Percentiles rank a stretch among this genome's conserved stretches.
These are phyloP conservation scores for Aegilops tauschii DNA, from an alignment of 176 grass and related monocot genomes.

Conservation along the genomic window DNA sequence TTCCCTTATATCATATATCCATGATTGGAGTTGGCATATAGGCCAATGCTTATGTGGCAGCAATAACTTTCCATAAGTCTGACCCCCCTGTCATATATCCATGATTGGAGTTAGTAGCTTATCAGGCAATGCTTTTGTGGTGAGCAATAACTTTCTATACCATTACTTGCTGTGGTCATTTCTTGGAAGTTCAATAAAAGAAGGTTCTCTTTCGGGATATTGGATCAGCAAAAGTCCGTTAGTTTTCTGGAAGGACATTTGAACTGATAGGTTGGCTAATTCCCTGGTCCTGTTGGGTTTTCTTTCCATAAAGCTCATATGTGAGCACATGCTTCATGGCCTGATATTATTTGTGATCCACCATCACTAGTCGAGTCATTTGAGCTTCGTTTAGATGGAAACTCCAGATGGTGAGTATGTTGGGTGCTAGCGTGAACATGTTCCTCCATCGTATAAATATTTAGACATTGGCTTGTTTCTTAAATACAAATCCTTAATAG, in stretches of 20 bases:
- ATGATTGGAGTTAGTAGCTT: slow-evolving; percentile 12
- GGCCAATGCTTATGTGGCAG: background rate
- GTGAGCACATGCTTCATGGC: background rate
- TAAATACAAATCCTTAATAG: background rate
- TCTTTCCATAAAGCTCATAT: slow-evolving; percentile 6
- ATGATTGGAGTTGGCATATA: background rate
- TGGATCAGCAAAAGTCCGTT: background rate
- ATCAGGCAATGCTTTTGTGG: background rate
- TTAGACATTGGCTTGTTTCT: background rate
- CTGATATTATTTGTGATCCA: background rate
- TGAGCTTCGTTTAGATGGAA: slow-evolving; percentile 10
- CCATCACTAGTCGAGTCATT: slow-evolving; percentile 2
- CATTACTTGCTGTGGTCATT: background rate
- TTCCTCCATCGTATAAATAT: background rate
- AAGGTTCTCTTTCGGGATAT: background rate
- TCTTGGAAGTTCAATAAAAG: background rate
- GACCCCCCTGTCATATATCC: background rate
- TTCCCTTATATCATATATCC: background rate
- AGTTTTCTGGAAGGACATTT: slow-evolving; percentile 3
- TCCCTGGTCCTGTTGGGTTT: background rate
- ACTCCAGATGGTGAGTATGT: background rate
- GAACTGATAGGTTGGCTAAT: background rate
- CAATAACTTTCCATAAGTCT: background rate
- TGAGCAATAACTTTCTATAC: background rate
- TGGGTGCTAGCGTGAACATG: background rate